phyloP scores from a whole-genome alignment of 805 yeast genomes.

The Wickerhamiella bombiphila region DNA sequence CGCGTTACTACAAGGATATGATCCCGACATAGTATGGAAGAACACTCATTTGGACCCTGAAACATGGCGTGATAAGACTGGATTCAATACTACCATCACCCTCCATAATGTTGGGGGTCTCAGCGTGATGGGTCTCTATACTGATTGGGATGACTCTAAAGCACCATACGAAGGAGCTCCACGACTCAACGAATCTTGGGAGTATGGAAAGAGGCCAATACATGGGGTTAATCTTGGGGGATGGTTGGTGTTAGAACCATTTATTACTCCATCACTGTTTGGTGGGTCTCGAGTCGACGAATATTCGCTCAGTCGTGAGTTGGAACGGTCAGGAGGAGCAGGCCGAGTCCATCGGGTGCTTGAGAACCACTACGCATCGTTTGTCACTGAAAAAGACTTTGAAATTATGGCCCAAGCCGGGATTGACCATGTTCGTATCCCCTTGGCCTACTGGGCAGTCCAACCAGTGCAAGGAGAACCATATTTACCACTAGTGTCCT shows the following conservation, averaged over 20 bases:
- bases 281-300: conserved; percentile 47
- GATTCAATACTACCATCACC: conserved; percentile 25
- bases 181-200: conserved; percentile 14
- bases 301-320: conserved; percentile 33
- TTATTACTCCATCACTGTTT: conserved; percentile 67
- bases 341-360: conserved; percentile 35
- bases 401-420: conserved; percentile 42
- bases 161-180: background rate
- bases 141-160: conserved; percentile 10
- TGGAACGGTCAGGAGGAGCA: conserved; percentile 27
- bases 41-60: conserved; percentile 1
- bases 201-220: conserved; percentile 23
- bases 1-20: background rate
- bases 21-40: background rate
- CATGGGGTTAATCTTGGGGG: conserved; percentile 77
- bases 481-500: conserved; percentile 36
- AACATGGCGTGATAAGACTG: conserved; percentile 24
- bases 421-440: conserved; percentile 60
- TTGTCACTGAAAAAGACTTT: conserved; percentile 58
- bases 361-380: conserved; percentile 52
- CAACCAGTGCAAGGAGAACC: conserved; percentile 28
- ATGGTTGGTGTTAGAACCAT: conserved; percentile 78
- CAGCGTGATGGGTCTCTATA: conserved; percentile 24
- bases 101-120: conserved; percentile 24
- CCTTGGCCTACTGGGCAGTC: conserved; percentile 76